phyloP scores from a whole-genome alignment of 2,329 filamentous ascomycete genomes.

The Fonsecaea multimorphosa region DNA sequence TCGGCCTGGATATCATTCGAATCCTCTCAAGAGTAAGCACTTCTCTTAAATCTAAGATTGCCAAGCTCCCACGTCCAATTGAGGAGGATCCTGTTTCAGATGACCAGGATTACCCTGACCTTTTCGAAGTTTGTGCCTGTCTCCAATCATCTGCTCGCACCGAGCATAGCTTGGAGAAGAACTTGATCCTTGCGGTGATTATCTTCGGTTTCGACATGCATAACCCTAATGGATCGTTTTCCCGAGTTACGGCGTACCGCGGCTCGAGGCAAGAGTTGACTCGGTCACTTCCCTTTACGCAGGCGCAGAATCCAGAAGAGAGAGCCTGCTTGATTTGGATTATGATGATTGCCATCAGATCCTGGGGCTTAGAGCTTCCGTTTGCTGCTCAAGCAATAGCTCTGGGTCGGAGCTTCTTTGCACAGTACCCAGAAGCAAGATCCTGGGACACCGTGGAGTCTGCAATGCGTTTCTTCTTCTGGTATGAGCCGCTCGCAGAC shows the following conservation, averaged over 20 bases:
- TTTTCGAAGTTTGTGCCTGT: constrained; percentile 28
- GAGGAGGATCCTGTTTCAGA: constrained; percentile 18
- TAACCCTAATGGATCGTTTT: constrained; percentile 11
- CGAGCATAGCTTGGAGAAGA: constrained; percentile 30
- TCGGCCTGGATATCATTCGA: constrained; percentile 23
- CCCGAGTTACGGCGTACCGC: constrained; percentile 23
- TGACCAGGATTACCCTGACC: constrained; percentile 28
- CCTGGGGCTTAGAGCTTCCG: constrained; percentile 14
- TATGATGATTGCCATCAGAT: constrained; percentile 28
- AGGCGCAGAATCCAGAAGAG: constrained; percentile 7
- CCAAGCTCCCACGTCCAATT: not conserved
- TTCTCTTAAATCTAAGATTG: constrained; percentile 20
- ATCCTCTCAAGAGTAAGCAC: constrained; percentile 30
- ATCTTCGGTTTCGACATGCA: constrained; percentile 29
- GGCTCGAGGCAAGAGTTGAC: constrained; percentile 30
- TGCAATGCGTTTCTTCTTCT: constrained; percentile 30
- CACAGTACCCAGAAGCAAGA: constrained; percentile 22
- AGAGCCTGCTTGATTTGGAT: constrained; percentile 29
- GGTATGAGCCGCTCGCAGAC: constrained; percentile 24
- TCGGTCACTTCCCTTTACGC: constrained; percentile 25
- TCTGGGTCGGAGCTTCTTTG: constrained; percentile 19
- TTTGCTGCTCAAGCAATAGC: constrained; percentile 7
- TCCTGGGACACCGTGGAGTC: constrained; percentile 19
- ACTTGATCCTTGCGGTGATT: constrained; percentile 29
- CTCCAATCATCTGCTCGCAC: constrained; percentile 30